phyloP scores from a whole-genome alignment of 106 monocot genomes.

The Posidonia australis region DNA sequence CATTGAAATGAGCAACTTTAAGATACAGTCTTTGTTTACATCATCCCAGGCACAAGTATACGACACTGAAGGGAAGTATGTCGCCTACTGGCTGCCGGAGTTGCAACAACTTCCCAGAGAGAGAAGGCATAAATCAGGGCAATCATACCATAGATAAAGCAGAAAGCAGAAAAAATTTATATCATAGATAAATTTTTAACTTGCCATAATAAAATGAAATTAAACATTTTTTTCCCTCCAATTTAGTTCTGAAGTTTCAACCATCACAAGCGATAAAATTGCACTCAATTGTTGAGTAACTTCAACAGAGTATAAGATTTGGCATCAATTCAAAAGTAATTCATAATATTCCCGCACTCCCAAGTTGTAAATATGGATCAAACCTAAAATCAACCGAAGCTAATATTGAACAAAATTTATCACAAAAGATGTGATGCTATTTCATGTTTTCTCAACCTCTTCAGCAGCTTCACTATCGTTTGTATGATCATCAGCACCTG shows the following conservation, averaged over 20 bases:
- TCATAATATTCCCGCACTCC: too few relatives aligned
- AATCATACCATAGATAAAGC: conserved; percentile 56
- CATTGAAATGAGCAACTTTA: too few relatives aligned
- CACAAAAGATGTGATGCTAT: background rate
- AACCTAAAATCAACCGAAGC: too few relatives aligned
- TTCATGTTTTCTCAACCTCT: conserved; percentile 2
- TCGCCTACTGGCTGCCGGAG: conserved; percentile 78
- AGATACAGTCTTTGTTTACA: background rate
- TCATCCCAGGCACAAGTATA: conserved; percentile 61
- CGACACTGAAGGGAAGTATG: conserved; percentile 86
- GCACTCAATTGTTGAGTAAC: too few relatives aligned
- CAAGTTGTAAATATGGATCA: too few relatives aligned
- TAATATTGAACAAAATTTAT: too few relatives aligned
- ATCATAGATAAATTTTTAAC: conserved; percentile 7
- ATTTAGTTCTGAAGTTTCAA: too few relatives aligned
- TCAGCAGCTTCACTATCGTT: conserved; percentile 1
- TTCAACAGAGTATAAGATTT: too few relatives aligned
- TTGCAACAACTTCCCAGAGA: conserved; percentile 54
- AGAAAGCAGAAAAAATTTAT: conserved; percentile 23
- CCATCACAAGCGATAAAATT: too few relatives aligned
- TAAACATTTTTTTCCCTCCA: too few relatives aligned
- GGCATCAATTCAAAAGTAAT: too few relatives aligned
- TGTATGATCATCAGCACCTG: conserved; percentile 1
- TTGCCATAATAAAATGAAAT: background rate
- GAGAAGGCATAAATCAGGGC: conserved; percentile 62